A percentile compares a stretch with the other conserved stretches of the same genome.
These are phyloP conservation scores for Pugionium cornutum DNA, from an alignment of 345 rosid species.

Conservation along the genomic window DNA sequence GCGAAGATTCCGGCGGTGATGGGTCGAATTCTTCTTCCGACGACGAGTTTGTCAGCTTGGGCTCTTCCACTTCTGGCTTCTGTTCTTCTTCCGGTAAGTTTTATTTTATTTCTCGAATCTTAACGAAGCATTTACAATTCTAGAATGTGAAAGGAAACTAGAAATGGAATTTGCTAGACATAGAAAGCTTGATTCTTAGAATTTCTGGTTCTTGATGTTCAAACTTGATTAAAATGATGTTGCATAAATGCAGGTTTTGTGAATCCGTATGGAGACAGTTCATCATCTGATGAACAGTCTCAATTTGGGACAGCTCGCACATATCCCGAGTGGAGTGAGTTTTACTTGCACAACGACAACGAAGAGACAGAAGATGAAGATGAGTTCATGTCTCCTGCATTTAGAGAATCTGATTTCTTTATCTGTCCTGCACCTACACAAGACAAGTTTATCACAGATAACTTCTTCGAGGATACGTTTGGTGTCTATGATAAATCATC, in stretches of 20 bases:
- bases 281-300: constrained; percentile 66
- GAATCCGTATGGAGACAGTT: constrained; percentile 76
- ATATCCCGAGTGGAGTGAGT: constrained; percentile 72
- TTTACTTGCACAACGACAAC: constrained; percentile 45
- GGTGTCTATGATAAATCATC: constrained; percentile 43
- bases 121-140: too few species aligned
- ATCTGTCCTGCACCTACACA: constrained; percentile 51
- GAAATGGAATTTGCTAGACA: too few species aligned
- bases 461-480: constrained; percentile 43
- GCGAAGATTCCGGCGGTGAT: constrained; percentile 32
- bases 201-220: too few species aligned
- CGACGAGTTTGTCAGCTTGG: constrained; percentile 88
- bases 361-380: constrained; percentile 47
- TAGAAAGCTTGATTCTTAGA: too few species aligned
- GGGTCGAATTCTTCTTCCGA: constrained; percentile 44
- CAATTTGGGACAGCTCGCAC: constrained; percentile 88
- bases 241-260: constrained; percentile 55
- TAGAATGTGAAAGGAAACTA: too few species aligned
- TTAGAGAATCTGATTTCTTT: constrained; percentile 57
- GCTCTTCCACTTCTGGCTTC: constrained; percentile 65
- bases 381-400: constrained; percentile 67
- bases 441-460: constrained; percentile 71
- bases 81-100: constrained; percentile 39
- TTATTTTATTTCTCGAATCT: too few species aligned
- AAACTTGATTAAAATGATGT: too few species aligned